phyloP scores from a whole-genome alignment of 257 asterid genomes.

The Orobanche coerulescens region DNA sequence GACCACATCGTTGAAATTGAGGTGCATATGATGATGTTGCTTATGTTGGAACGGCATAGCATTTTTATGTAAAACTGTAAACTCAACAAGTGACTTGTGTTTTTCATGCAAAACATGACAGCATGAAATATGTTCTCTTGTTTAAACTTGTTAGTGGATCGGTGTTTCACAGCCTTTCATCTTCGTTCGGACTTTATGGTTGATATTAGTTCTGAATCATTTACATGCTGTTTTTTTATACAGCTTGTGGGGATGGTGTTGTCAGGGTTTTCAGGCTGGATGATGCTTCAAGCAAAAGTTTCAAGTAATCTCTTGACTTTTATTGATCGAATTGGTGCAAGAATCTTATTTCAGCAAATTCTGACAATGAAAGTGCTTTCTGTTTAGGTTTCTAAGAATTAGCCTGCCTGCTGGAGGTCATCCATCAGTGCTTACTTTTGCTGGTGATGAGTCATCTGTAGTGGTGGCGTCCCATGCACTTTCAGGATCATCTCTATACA shows the following conservation, averaged over 20 bases:
- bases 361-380: constrained; percentile 7
- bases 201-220: background rate
- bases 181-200: background rate
- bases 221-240: constrained; percentile 14
- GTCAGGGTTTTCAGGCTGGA: constrained; percentile 91
- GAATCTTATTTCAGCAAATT: constrained; percentile 3
- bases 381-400: constrained; percentile 73
- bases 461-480: constrained; percentile 73
- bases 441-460: constrained; percentile 70
- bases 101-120: background rate
- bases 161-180: constrained; percentile 5
- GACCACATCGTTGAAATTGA: no score
- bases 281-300: constrained; percentile 89
- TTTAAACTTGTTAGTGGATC: background rate
- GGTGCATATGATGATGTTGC: no score
- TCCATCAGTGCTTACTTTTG: constrained; percentile 72
- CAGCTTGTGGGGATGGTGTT: constrained; percentile 93
- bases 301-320: constrained; percentile 49
- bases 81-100: constrained; percentile 7
- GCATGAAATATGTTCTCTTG: constrained; percentile 1
- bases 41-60: no score
- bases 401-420: constrained; percentile 86
- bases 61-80: no score
- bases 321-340: background rate
- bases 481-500: constrained; percentile 71